Base-by-base conservation (phyloP, 331 rosid genomes). In the Prunus yedoensis region DNA sequence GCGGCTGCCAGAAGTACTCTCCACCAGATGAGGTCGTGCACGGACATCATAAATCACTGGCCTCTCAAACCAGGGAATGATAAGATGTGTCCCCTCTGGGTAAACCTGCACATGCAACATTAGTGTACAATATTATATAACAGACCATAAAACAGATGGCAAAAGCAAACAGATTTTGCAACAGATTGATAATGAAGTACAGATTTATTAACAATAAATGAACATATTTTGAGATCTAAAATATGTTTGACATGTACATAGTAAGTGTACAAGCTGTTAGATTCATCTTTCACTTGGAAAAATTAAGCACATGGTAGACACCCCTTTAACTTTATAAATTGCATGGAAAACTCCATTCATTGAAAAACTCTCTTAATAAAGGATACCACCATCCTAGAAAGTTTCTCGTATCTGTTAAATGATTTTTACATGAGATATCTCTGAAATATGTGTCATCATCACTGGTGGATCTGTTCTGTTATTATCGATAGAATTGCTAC, bases 1-100 rank as follows among this genome's bases (percentile, higher is more conserved):
- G 76, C 93, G 97, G 74, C 99, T 95, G 27, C 98, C 97, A 11
- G 99, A 89, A 13, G 97, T 88, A 69, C 99, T 92, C 89, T 95
- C 99, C 61, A 92, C 93, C 10, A 92, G 82, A 82, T 89, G 96
- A 28, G 99, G 97, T 74, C 93, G 87, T 7, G 97, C 97, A 23
- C 99, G 99, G 57, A 95, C 99, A 85, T 92, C 99, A 66, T 92
- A 95, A 76, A 95, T 95, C 51, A 95, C 84, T 4, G 99, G 97
- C 83, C 97, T 89, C 89, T 95, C 99, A 83, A 95, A 90, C 97
- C 97, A 95, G 2, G 99, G 99, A 68, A 92, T 74, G 30, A 92
- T 77, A 28, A 95, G 79, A 61, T 95, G 99, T 0, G 99, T 90
- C 49, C 99, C 99, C 93, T 95, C 99, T 3, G 99, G 94, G 81